phyloP scores from a whole-genome alignment of 2,329 filamentous ascomycete genomes.

The Colletotrichum cordylinicola region DNA sequence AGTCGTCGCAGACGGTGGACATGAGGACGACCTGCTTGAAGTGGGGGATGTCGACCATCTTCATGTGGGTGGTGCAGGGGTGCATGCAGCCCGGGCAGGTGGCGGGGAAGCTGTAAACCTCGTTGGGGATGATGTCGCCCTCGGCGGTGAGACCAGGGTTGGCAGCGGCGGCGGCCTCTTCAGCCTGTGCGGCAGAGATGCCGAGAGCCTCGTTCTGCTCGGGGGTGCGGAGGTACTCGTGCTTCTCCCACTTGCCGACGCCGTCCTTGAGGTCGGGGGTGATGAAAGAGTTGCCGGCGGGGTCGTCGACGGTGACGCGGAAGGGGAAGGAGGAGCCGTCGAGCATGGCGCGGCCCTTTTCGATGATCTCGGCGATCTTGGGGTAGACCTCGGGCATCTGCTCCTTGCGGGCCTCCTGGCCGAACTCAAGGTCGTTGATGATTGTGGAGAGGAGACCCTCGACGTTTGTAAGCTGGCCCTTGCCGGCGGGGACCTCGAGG shows the following conservation, averaged over 20 bases:
- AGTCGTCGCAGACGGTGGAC: constrained; percentile 90
- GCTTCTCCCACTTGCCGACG: constrained; percentile 87
- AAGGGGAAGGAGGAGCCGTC: constrained; percentile 83
- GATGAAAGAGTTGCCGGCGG: constrained; percentile 96
- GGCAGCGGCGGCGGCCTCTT: constrained; percentile 54
- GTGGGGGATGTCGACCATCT: constrained; percentile 97
- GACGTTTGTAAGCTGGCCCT: constrained; percentile 91
- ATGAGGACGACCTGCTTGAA: constrained; percentile 98
- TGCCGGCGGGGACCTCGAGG: constrained; percentile 88
- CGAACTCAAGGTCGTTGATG: constrained; percentile 78
- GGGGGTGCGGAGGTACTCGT: constrained; percentile 80
- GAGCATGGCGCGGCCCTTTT: constrained; percentile 78
- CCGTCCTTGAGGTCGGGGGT: constrained; percentile 81
- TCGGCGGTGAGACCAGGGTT: constrained; percentile 54
- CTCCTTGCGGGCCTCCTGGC: constrained; percentile 82
- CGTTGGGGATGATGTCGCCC: constrained; percentile 88
- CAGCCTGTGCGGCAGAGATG: constrained; percentile 68
- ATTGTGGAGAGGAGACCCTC: constrained; percentile 85
- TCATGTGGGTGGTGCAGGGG: constrained; percentile 91
- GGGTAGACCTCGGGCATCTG: constrained; percentile 78
- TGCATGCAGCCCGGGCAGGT: constrained; percentile 91
- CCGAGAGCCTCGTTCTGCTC: constrained; percentile 90
- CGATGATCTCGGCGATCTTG: constrained; percentile 80
- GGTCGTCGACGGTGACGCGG: constrained; percentile 86
- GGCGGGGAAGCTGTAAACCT: constrained; percentile 92